These are phyloP conservation scores for Colletotrichum gigasporum DNA, from an alignment of 2,329 filamentous ascomycete genomes.

Conservation along the genomic window DNA sequence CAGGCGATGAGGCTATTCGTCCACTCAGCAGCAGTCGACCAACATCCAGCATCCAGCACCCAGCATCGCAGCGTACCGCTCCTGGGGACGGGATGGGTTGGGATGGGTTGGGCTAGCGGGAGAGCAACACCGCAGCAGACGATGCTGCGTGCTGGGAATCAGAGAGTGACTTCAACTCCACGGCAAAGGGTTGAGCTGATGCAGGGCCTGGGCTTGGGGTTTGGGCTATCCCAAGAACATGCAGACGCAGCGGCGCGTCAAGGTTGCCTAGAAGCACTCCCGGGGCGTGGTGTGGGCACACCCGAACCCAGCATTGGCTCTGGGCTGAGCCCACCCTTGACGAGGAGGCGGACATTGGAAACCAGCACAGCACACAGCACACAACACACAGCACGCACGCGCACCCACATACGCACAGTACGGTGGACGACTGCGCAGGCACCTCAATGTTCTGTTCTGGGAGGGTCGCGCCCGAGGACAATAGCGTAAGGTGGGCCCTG, in stretches of 20 bases:
- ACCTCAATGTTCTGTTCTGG: background rate
- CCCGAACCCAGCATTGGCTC: background rate
- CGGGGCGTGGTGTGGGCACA: background rate
- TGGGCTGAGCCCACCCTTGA: background rate
- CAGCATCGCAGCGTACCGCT: no score
- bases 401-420: no score
- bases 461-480: slow-evolving; percentile 8
- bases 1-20: background rate
- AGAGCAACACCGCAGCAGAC: slow-evolving; percentile 11
- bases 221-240: slow-evolving; percentile 8
- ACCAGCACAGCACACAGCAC: slow-evolving; percentile 6
- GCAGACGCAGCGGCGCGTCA: background rate
- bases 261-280: background rate
- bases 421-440: background rate
- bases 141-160: background rate
- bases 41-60: no score
- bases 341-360: background rate
- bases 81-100: background rate
- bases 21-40: background rate
- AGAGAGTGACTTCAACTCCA: background rate
- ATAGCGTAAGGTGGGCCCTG: slow-evolving; percentile 16
- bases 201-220: slow-evolving; percentile 10
- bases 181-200: slow-evolving; percentile 13
- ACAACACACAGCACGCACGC: background rate
- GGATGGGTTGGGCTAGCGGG: slow-evolving; percentile 9